Evolutionary conservation across 2,329 filamentous ascomycete genomes (phyloP), one percentile per base, ranked within the genome.

Genomic region (Colletotrichum lentis): DNA sequence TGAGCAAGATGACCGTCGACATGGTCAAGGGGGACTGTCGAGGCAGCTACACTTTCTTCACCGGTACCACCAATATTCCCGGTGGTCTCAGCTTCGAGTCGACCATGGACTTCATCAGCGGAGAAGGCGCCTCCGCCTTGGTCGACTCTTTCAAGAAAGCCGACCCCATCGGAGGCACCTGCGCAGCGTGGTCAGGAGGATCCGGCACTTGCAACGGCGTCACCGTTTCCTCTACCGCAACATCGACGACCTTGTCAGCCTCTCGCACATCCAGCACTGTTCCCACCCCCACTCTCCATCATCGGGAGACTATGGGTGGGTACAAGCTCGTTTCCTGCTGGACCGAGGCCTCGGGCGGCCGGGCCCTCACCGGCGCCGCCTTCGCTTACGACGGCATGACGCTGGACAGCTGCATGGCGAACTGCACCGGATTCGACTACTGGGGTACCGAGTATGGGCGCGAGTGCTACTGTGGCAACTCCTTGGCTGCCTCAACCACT

Each of bases 261-360:
- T 56, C 54, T 24, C 75, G 74, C 39, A 78, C 75, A 10, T 75
- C 77, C 20, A 72, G 70, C 22, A 72, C 74, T 43, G 66, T 61
- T 2, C 71, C 79, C 5, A 74, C 72, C 20, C 75, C 75, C n/a
- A 77, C 76, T 0, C 76, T 77, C 7, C 72, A 73, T 53, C 79
- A 81, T 65, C 80, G 80, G 53, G 72, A 76, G 8, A 76, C 73
- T 0, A 73, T 86, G 4, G 80, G 80, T 62, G 80, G 83, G 52
- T 92, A 89, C 80, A 80, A 80, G 54, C 83, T 87, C 70, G 75
- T 85, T 16, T 90, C 89, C 62, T 92, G 90, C 78, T 90, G 85
- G 73, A 81, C 79, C 35, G 85, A 86, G 70, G 73, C 78, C 63
- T 78, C 77, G 14, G 81, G 81, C 8, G 79, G 79, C 12, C 80